Evolutionary conservation across 441 rosid species (phyloP).

Genomic region (Hura crepitans): DNA sequence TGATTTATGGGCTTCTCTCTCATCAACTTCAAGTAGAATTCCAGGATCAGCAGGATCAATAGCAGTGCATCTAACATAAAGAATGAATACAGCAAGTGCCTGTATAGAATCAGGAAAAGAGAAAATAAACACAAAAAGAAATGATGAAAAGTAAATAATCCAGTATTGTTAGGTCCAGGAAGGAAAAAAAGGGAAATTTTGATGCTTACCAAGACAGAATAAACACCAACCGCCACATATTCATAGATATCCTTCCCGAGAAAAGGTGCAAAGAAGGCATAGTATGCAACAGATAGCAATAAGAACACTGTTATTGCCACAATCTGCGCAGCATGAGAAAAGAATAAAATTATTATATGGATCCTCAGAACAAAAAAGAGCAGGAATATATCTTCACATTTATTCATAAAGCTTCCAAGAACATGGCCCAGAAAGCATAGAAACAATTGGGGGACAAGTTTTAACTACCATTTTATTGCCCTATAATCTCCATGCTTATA

Average conservation of each 20-base stretch:
- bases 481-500: not conserved
- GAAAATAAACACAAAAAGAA: conserved; percentile 15
- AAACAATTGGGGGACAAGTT: not conserved
- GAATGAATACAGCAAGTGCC: conserved; percentile 74
- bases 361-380: conserved; percentile 9
- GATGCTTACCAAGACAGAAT: conserved; percentile 67
- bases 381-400: not conserved
- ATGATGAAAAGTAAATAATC: not conserved
- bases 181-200: not conserved
- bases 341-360: conserved; percentile 2
- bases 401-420: conserved; percentile 6
- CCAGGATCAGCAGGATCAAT: conserved; percentile 98
- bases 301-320: conserved; percentile 81
- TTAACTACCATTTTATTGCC: not conserved
- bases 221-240: conserved; percentile 60
- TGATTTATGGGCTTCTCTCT: conserved; percentile 51
- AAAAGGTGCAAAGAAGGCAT: conserved; percentile 94
- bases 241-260: conserved; percentile 65
- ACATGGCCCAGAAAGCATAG: conserved; percentile 6
- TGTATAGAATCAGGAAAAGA: conserved; percentile 24
- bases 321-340: conserved; percentile 47
- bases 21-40: conserved; percentile 53
- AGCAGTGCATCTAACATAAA: conserved; percentile 81
- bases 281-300: conserved; percentile 74
- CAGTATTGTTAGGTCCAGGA: not conserved